A percentile compares a stretch with the other conserved stretches of the same genome.
Evolutionary conservation across 2,329 filamentous ascomycete genomes (phyloP).

Genomic region (Lasiodiplodia citricola): DNA sequence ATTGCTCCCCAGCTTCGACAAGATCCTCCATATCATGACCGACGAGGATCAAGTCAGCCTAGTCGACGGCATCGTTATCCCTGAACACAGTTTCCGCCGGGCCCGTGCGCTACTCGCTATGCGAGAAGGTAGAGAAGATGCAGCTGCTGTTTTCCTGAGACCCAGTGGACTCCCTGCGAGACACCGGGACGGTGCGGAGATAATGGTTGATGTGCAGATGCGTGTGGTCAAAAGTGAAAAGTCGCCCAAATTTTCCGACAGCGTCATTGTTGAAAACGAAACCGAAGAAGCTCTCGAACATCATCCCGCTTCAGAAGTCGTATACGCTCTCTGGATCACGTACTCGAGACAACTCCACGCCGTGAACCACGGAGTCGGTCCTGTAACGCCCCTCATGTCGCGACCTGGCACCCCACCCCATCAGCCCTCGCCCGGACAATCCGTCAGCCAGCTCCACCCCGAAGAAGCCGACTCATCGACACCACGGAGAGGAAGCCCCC

Average conservation of each 20-base stretch:
- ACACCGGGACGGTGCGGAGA: constrained; percentile 88
- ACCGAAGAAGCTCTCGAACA: constrained; percentile 53
- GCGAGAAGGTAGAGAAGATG: constrained; percentile 79
- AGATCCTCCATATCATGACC: constrained; percentile 77
- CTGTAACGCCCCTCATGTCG: constrained; percentile 67
- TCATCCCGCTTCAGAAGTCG: constrained; percentile 69
- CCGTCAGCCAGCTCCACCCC: constrained; percentile 48
- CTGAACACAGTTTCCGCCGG: constrained; percentile 92
- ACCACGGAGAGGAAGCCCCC: constrained; percentile 37
- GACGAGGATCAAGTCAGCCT: constrained; percentile 85
- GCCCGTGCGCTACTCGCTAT: constrained; percentile 84
- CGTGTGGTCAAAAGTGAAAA: constrained; percentile 88
- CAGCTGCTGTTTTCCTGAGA: constrained; percentile 76
- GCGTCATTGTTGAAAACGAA: constrained; percentile 67
- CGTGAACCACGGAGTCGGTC: constrained; percentile 64
- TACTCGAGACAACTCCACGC: constrained; percentile 93
- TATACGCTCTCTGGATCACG: constrained; percentile 96
- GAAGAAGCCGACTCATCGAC: constrained; percentile 42
- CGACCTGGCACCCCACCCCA: constrained; percentile 73
- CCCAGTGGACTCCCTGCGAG: constrained; percentile 84
- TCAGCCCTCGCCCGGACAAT: constrained; percentile 79
- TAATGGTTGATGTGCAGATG: constrained; percentile 96
- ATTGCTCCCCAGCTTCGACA: constrained; percentile 86
- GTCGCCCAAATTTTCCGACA: constrained; percentile 55
- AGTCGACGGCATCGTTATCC: constrained; percentile 93